Base-by-base conservation (phyloP, 2,329 filamentous ascomycete species). In the Nigrospora osmanthi region DNA sequence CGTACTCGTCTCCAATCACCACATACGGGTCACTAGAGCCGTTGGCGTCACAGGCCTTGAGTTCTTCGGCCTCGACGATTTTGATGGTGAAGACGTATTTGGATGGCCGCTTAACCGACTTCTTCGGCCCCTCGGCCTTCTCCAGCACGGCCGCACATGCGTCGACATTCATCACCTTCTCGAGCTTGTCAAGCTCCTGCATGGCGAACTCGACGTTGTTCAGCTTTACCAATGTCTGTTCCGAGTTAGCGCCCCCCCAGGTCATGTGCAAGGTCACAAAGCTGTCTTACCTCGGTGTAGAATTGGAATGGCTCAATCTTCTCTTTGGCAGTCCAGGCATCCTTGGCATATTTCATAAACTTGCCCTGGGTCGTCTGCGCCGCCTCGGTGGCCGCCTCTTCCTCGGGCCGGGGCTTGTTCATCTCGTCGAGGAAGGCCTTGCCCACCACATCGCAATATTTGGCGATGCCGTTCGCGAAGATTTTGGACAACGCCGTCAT, bases 1-100 rank as follows among this genome's bases (percentile, higher is more conserved):
- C 91, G 60, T 95, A 97, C 64, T 98, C 93, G 58, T 98, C 93
- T 39, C 91, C 88, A 51, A 98, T 80, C 14, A 98, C 91, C 30
- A 98, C 89, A 58, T 98, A 98, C 1, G 93, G 93, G 66, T 98
- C 93, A 61, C 91, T 97, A 52, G 85, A 81, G 33, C 93, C 93
- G 56, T 87, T 94, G 54, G 95, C 83, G 64, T 98, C 93, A 61
- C 93, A 97, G n/a, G 93, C 89, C 66, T 97, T 97, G 55, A 98
- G 73, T 57, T 98, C 93, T 66, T 98, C 93, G 10, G 88, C 93
- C 66, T 98, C 93, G 23, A 98, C 90, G 47, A 98, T 90, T 69
- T 98, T 98, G 67, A 98, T 90, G 1, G 93, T 97, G 66, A 98
- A 98, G 45, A 96, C 90, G 61, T 95, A 97, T 61, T 94, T 96